Percentiles rank a stretch among this genome's conserved stretches.
Conservation (phyloP, 2,329 filamentous ascomycete species). For the Trichoderma lentiforme region DNA sequence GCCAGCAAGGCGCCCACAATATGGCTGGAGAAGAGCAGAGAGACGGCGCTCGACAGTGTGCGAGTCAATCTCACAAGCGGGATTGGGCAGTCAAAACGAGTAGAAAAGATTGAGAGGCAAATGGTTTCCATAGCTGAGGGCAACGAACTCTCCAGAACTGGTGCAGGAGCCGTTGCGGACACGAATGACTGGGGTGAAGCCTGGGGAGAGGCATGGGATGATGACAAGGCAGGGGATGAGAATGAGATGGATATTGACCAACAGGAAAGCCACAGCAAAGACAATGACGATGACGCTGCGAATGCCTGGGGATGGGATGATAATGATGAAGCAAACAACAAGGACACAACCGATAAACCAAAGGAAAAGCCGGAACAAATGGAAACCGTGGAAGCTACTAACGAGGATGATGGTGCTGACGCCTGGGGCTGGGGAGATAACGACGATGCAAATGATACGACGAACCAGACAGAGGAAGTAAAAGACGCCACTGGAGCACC, state of each 20-base stretch:
- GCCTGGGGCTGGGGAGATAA: slow-evolving; percentile 76
- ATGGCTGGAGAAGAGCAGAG: slow-evolving; percentile 82
- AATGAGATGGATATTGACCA: slow-evolving; percentile 21
- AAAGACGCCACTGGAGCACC: slow-evolving; percentile 8
- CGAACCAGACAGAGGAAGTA: slow-evolving; percentile 9
- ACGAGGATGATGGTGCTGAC: slow-evolving; percentile 43
- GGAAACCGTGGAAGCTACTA: neutral
- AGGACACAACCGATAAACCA: slow-evolving; percentile 17
- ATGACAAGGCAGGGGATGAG: slow-evolving; percentile 52
- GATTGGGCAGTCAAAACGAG: slow-evolving; percentile 63
- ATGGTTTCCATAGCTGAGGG: slow-evolving; percentile 67
- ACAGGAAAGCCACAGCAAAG: slow-evolving; percentile 65
- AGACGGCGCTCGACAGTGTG: slow-evolving; percentile 72
- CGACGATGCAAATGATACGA: slow-evolving; percentile 28
- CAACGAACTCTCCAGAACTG: slow-evolving; percentile 58
- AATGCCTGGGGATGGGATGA: slow-evolving; percentile 71
- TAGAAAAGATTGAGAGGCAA: slow-evolving; percentile 83
- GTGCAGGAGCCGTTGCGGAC: slow-evolving; percentile 42
- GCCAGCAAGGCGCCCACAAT: slow-evolving; percentile 72
- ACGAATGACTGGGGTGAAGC: slow-evolving; percentile 68
- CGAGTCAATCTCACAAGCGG: slow-evolving; percentile 65
- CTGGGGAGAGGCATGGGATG: slow-evolving; percentile 80
- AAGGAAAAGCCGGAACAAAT: slow-evolving; percentile 1
- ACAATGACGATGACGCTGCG: slow-evolving; percentile 49
- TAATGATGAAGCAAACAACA: slow-evolving; percentile 41